phyloP scores from a whole-genome alignment of 2,329 filamentous ascomycete species.

The Chrysoporthe cubensis region DNA sequence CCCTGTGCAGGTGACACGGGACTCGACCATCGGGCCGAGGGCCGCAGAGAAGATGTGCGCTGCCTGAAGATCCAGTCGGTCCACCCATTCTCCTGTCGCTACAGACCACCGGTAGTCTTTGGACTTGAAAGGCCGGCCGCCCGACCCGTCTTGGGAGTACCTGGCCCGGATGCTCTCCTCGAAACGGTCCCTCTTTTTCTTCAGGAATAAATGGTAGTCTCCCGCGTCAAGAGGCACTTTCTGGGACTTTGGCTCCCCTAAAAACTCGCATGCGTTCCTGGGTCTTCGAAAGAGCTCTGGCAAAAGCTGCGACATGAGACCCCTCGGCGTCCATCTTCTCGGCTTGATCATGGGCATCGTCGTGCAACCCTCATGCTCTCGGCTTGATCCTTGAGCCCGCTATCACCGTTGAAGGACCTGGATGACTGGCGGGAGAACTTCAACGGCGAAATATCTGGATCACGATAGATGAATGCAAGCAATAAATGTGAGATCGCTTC shows the following conservation, averaged over 20 bases:
- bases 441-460: too few relatives aligned
- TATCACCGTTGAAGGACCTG: too few relatives aligned
- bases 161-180: rapidly evolving
- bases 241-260: neutral
- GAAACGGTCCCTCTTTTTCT: neutral
- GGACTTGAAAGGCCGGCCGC: neutral
- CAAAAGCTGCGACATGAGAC: neutral
- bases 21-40: neutral
- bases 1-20: neutral
- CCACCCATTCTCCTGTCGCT: constrained; percentile 9
- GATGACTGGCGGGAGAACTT: too few relatives aligned
- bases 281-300: constrained; percentile 14
- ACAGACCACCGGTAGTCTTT: neutral
- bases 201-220: neutral
- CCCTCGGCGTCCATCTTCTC: constrained; percentile 34
- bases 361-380: neutral
- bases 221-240: constrained; percentile 16
- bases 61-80: neutral
- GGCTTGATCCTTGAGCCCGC: neutral
- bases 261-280: neutral
- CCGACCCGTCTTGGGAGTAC: neutral
- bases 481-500: too few relatives aligned
- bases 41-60: constrained; percentile 6
- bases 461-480: too few relatives aligned
- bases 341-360: constrained; percentile 19